Evolutionary conservation across 345 rosid species (phyloP), one percentile per base, ranked within the genome.

Genomic region (Xanthoceras sorbifolium): DNA sequence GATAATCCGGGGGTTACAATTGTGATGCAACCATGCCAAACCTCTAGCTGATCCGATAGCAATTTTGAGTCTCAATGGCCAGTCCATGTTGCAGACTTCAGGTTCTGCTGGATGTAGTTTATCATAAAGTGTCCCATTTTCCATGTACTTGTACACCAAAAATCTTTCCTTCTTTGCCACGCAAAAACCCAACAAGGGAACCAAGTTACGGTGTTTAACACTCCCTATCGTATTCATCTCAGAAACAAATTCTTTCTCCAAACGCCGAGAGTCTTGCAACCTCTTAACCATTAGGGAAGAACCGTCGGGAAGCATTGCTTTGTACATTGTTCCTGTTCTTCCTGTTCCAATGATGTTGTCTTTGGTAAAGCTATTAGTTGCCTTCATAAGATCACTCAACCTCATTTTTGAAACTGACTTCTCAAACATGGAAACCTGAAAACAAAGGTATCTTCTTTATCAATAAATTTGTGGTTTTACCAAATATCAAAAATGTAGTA

Each of bases 11-110:
- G 75, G 63, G 29, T 75, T 70, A 17, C 81, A 61, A 28, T 50
- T 69, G 4, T 84, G 82, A 67, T 84, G 87, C 11, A 84, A 75
- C 85, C 87, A 84, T 5, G 87, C 79, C 63, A 84, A 72, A 11
- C 85, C 83, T 77, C 73, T 79, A 31, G 85, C 85, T 48, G 76
- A n/a, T 3, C 83, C 79, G 12, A 66, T 55, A 0, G 67, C 81
- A 28, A 79, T 71, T 79, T 57, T 82, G 25, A 71, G 72, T 69
- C 85, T 73, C 34, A 66, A 11, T 14, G 74, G 79, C 87, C 83
- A 84, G 3, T 81, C 79, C 80, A 81, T 25, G n/a, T 26, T 7
- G 22, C 26, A n/a, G 67, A 23, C 9, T 14, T 64, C 69, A 8
- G 55, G 66, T 59, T 68, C 68, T n/a, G 6, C 61, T 0, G 48